These are phyloP conservation scores for Colletotrichum costaricense DNA, from an alignment of 2,329 filamentous ascomycete genomes.

Conservation along the genomic window DNA sequence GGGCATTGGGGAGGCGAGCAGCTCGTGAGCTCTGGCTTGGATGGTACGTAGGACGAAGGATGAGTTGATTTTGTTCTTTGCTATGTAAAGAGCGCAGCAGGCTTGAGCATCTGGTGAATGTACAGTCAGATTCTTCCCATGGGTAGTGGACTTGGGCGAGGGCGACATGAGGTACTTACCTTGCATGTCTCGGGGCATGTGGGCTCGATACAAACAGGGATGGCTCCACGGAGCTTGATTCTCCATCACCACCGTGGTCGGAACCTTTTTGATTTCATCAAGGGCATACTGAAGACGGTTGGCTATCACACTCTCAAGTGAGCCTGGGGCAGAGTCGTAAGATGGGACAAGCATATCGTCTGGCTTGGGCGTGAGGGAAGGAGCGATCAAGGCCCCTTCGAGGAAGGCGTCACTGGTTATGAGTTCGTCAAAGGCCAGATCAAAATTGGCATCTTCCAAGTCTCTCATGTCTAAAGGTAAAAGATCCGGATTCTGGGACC, in stretches of 20 bases:
- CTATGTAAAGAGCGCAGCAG: conserved; percentile 63
- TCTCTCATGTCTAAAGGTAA: not conserved
- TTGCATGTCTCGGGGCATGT: conserved; percentile 63
- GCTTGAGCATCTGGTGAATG: conserved; percentile 58
- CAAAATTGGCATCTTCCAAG: not conserved
- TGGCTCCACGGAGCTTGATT: conserved; percentile 66
- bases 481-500: conserved; percentile 1
- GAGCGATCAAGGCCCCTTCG: conserved; percentile 24
- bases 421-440: conserved; percentile 13
- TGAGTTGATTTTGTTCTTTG: conserved; percentile 60
- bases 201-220: conserved; percentile 58
- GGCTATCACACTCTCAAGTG: conserved; percentile 41
- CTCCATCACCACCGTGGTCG: conserved; percentile 58
- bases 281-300: conserved; percentile 56
- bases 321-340: conserved; percentile 31
- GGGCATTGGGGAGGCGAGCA: conserved; percentile 50
- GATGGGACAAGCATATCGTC: conserved; percentile 12
- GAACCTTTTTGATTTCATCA: conserved; percentile 63
- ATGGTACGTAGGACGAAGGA: conserved; percentile 61
- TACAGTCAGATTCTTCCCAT: not conserved
- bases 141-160: too few species aligned
- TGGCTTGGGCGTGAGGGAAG: conserved; percentile 37
- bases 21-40: conserved; percentile 54
- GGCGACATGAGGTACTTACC: conserved; percentile 43
- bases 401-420: conserved; percentile 18